phyloP scores from a whole-genome alignment of 208 protist genomes.

The Trypanosoma avium region DNA sequence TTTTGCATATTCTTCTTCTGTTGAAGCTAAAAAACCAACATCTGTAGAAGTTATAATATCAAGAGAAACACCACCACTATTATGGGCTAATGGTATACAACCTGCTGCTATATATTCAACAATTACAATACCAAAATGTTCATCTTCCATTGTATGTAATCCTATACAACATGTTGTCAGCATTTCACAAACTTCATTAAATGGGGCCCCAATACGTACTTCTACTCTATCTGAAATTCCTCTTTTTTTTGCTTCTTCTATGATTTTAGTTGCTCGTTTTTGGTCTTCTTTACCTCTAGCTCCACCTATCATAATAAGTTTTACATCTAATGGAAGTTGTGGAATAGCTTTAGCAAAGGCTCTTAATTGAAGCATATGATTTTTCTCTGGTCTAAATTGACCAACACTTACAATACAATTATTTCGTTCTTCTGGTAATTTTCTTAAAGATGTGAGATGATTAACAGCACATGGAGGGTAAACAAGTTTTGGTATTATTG shows the following conservation, averaged over 20 bases:
- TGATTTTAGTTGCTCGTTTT: slow-evolving; percentile 56
- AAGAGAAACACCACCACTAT: slow-evolving; percentile 91
- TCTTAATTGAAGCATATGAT: slow-evolving; percentile 94
- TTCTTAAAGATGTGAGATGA: slow-evolving; percentile 38
- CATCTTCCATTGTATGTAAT: slow-evolving; percentile 98
- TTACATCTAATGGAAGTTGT: slow-evolving; percentile 38
- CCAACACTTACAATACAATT: slow-evolving; percentile 92
- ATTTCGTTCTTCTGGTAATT: slow-evolving; percentile 33
- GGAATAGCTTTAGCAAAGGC: slow-evolving; percentile 69
- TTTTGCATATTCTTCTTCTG: slow-evolving; percentile 84
- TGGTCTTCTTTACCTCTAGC: slow-evolving; percentile 79
- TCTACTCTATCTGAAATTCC: slow-evolving; percentile 60
- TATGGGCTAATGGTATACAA: slow-evolving; percentile 92
- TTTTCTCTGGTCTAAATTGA: slow-evolving; percentile 98
- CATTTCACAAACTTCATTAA: slow-evolving; percentile 41
- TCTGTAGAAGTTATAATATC: slow-evolving; percentile 90
- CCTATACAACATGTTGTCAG: slow-evolving; percentile 78
- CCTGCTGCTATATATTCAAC: slow-evolving; percentile 97
- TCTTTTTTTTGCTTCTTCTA: slow-evolving; percentile 36
- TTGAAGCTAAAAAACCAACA: slow-evolving; percentile 87
- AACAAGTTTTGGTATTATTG: slow-evolving; percentile 43
- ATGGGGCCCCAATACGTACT: slow-evolving; percentile 60
- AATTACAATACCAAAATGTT: slow-evolving; percentile 99
- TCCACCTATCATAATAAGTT: slow-evolving; percentile 89
- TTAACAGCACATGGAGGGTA: slow-evolving; percentile 93